Evolutionary conservation across 2,329 filamentous ascomycete genomes (phyloP).

Genomic region (Nannizziopsis arthrosporioides): DNA sequence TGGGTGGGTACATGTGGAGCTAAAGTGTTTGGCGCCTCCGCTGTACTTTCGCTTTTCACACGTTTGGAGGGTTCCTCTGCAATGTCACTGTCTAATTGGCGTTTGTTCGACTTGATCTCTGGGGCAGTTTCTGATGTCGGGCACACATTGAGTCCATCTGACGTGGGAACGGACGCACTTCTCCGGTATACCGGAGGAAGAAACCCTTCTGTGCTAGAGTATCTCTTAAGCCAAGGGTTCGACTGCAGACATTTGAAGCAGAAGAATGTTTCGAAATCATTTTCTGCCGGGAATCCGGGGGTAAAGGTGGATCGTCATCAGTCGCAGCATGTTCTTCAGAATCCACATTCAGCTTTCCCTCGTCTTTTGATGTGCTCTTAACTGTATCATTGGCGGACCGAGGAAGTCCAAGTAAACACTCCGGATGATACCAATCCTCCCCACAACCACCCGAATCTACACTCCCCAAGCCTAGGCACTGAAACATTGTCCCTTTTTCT

Average conservation of each 20-base stretch:
- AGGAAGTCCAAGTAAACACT: conserved; percentile 72
- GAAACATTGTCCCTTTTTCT: conserved; percentile 96
- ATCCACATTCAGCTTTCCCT: conserved; percentile 11
- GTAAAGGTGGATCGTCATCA: conserved; percentile 52
- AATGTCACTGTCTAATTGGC: conserved; percentile 47
- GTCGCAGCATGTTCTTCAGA: conserved; percentile 29
- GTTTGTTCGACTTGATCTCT: conserved; percentile 44
- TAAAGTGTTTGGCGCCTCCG: conserved; percentile 15
- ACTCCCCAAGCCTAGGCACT: conserved; percentile 76
- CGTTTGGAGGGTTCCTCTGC: conserved; percentile 32
- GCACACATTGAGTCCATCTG: not conserved
- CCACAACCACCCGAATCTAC: conserved; percentile 77
- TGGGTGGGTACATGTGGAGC: conserved; percentile 5
- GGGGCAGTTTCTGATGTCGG: not conserved
- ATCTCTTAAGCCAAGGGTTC: conserved; percentile 82
- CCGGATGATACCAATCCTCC: conserved; percentile 96
- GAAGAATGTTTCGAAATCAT: conserved; percentile 78
- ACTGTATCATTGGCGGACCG: conserved; percentile 47
- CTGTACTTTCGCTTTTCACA: conserved; percentile 29
- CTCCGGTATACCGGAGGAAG: conserved; percentile 55
- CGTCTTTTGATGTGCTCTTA: conserved; percentile 19
- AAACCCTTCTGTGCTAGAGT: conserved; percentile 70
- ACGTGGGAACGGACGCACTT: conserved; percentile 16
- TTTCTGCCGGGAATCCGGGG: conserved; percentile 81
- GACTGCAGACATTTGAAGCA: conserved; percentile 89